phyloP scores from a whole-genome alignment of 495 filamentous ascomycete species.

The Ascodesmis nigricans region DNA sequence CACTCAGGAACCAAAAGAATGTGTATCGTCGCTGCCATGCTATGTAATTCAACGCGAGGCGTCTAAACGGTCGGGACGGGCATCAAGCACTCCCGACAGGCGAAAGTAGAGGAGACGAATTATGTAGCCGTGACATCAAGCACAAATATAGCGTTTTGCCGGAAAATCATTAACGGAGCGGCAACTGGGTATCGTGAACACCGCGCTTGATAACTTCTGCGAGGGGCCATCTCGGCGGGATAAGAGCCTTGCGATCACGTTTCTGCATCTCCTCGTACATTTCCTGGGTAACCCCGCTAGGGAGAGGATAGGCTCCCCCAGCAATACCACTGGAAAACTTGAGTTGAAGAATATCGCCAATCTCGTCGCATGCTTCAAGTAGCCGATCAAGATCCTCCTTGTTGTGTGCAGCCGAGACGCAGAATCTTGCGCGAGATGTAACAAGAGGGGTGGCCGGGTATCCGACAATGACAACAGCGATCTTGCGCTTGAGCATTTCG shows the following conservation, averaged over 20 bases:
- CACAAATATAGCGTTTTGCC: no score
- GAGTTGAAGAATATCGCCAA: constrained; percentile 75
- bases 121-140: no score
- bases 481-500: constrained; percentile 93
- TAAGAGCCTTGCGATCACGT: constrained; percentile 31
- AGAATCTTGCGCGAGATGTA: constrained; percentile 82
- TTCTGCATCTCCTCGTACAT: constrained; percentile 50
- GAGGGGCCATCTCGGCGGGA: constrained; percentile 59
- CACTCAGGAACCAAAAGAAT: no score
- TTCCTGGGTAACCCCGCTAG: constrained; percentile 43
- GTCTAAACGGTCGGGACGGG: no score
- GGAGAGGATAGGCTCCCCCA: constrained; percentile 55
- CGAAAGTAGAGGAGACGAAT: background rate
- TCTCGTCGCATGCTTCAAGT: constrained; percentile 72
- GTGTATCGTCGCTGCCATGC: no score
- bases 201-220: constrained; percentile 60
- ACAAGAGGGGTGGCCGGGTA: constrained; percentile 96
- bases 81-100: no score
- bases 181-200: constrained; percentile 54
- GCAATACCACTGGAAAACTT: constrained; percentile 92
- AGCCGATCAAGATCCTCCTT: constrained; percentile 93
- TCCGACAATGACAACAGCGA: constrained; percentile 93
- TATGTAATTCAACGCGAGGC: no score
- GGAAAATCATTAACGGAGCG: constrained; percentile 31
- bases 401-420: constrained; percentile 85